Percentiles rank a stretch among this genome's conserved stretches.
Evolutionary conservation across 2,329 filamentous ascomycete genomes (phyloP).

Genomic region (Ophiocordyceps camponoti-leonardi): DNA sequence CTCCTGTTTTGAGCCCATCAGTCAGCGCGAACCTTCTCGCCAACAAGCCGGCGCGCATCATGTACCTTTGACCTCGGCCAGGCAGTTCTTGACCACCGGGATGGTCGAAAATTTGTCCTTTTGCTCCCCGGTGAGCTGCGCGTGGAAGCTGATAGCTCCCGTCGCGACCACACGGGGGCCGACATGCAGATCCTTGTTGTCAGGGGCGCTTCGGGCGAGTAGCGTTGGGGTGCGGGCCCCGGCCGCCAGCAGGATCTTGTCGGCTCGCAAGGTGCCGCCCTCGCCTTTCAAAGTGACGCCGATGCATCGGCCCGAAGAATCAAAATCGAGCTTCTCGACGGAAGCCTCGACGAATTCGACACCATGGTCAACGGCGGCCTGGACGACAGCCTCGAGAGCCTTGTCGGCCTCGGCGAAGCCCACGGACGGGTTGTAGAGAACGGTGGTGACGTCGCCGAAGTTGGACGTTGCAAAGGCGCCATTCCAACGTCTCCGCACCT

Average conservation of each 20-base stretch:
- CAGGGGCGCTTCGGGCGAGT: constrained; percentile 31
- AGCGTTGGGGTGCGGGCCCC: constrained; percentile 39
- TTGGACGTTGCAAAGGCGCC: constrained; percentile 39
- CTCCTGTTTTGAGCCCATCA: constrained; percentile 10
- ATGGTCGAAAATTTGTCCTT: constrained; percentile 27
- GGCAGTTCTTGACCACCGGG: constrained; percentile 34
- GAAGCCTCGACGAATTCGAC: constrained; percentile 37
- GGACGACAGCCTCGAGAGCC: constrained; percentile 34
- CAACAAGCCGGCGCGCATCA: constrained; percentile 1
- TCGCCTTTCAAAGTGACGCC: constrained; percentile 34
- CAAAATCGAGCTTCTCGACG: constrained; percentile 27
- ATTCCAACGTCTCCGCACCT: constrained; percentile 36
- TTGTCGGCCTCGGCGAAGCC: constrained; percentile 43
- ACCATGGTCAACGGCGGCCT: constrained; percentile 31
- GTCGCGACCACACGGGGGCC: constrained; percentile 37
- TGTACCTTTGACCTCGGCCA: constrained; percentile 23
- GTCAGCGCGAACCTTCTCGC: not conserved
- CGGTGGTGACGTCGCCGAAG: constrained; percentile 34
- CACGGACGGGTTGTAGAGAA: constrained; percentile 39
- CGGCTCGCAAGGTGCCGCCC: constrained; percentile 24
- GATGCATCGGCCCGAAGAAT: constrained; percentile 23
- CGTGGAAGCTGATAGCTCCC: constrained; percentile 28
- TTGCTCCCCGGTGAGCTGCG: constrained; percentile 23
- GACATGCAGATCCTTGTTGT: constrained; percentile 31
- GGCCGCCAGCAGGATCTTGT: constrained; percentile 35